Conservation (phyloP, 495 filamentous ascomycete genomes). For the Tuber magnatum region DNA sequence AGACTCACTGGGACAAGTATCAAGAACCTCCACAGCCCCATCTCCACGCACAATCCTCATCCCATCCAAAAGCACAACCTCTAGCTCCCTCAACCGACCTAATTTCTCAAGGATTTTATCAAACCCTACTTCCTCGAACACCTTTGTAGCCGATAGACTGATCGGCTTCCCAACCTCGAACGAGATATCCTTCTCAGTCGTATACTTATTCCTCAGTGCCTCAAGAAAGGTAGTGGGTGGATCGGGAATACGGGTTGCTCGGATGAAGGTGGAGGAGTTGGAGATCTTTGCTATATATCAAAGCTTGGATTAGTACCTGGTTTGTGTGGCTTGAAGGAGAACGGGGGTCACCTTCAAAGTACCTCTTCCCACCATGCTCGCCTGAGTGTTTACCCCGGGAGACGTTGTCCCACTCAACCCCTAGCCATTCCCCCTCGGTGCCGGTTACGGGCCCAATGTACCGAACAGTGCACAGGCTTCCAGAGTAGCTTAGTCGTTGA, state of each 20-base stretch:
- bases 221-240: constrained; percentile 63
- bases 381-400: constrained; percentile 84
- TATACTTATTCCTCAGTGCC: constrained; percentile 77
- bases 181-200: constrained; percentile 47
- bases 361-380: constrained; percentile 64
- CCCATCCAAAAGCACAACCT: constrained; percentile 74
- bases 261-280: constrained; percentile 76
- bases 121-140: constrained; percentile 91
- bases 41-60: constrained; percentile 52
- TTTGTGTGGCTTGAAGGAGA: neutral
- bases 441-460: constrained; percentile 71
- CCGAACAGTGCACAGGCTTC: constrained; percentile 70
- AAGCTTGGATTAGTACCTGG: constrained; percentile 5
- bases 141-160: constrained; percentile 65
- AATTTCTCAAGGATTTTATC: constrained; percentile 80
- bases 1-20: constrained; percentile 49
- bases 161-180: constrained; percentile 45
- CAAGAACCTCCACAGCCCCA: constrained; percentile 43
- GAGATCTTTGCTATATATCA: constrained; percentile 60
- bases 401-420: constrained; percentile 93
- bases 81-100: constrained; percentile 67
- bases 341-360: constrained; percentile 57
- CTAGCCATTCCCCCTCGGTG: constrained; percentile 77
- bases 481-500: constrained; percentile 70
- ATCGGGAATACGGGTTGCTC: constrained; percentile 65